A percentile compares a stretch with the other conserved stretches of the same genome.
phyloP scores from a whole-genome alignment of 495 filamentous ascomycete genomes.

The Bacidia rubella region DNA sequence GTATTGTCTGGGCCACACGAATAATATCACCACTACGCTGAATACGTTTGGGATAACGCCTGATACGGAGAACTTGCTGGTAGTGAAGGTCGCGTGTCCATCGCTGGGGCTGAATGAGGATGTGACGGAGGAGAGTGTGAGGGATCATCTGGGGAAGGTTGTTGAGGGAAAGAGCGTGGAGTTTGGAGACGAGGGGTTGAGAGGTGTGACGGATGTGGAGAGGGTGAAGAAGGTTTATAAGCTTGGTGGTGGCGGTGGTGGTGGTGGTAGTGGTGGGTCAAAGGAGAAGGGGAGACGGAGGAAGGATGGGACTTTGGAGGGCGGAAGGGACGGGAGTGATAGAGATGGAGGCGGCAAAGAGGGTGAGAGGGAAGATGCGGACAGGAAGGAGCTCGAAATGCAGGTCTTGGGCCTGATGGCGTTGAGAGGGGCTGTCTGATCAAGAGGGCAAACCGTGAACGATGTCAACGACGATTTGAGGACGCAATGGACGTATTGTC shows the following conservation, averaged over 20 bases:
- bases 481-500: not conserved
- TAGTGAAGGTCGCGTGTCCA: slow-evolving; percentile 51
- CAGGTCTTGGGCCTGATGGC: slow-evolving; percentile 60
- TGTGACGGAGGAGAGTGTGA: slow-evolving; percentile 40
- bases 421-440: slow-evolving; percentile 42
- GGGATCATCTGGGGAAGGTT: slow-evolving; percentile 44
- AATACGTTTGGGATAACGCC: slow-evolving; percentile 57
- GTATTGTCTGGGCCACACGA: slow-evolving; percentile 64
- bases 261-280: not conserved
- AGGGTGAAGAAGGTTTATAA: slow-evolving; percentile 78
- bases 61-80: slow-evolving; percentile 53
- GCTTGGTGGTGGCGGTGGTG: slow-evolving; percentile 22
- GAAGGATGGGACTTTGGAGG: slow-evolving; percentile 8
- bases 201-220: slow-evolving; percentile 45
- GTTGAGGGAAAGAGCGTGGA: slow-evolving; percentile 48
- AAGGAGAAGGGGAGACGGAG: slow-evolving; percentile 5
- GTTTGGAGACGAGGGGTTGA: slow-evolving; percentile 51
- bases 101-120: not conserved
- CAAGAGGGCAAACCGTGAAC: not conserved
- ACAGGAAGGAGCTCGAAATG: slow-evolving; percentile 43
- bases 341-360: slow-evolving; percentile 16
- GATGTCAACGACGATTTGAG: not conserved
- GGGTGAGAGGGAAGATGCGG: slow-evolving; percentile 8
- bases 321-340: slow-evolving; percentile 20
- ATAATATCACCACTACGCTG: slow-evolving; percentile 38